Conservation (phyloP, 306 rosid species). For the Cucurbita moschata region DNA sequence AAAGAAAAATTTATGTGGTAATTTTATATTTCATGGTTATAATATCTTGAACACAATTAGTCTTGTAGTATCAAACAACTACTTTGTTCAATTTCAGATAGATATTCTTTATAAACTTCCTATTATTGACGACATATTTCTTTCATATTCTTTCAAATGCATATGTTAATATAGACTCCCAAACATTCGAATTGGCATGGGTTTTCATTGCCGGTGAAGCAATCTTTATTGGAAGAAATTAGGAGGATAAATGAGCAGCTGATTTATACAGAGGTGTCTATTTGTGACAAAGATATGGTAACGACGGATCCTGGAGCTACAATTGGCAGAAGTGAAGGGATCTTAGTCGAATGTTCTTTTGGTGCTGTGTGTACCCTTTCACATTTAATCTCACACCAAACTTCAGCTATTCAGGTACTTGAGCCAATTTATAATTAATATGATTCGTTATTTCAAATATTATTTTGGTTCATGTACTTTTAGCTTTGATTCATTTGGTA, state of each 20-base stretch:
- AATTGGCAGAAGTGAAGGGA: constrained; percentile 53
- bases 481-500: too few relatives aligned
- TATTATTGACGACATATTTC: neutral
- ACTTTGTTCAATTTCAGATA: neutral
- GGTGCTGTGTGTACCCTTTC: constrained; percentile 64
- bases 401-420: constrained; percentile 52
- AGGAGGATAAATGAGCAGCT: constrained; percentile 60
- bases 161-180: neutral
- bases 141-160: neutral
- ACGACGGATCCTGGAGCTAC: constrained; percentile 39
- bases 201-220: constrained; percentile 37
- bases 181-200: neutral
- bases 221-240: constrained; percentile 68
- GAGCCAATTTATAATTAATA: constrained; percentile 7
- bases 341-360: constrained; percentile 63
- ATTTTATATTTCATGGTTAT: neutral
- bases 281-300: constrained; percentile 52
- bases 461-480: too few relatives aligned
- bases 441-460: neutral
- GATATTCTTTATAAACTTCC: neutral
- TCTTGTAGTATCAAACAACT: neutral
- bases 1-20: too few relatives aligned
- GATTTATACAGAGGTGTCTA: constrained; percentile 61
- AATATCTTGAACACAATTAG: neutral
- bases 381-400: constrained; percentile 45